A percentile compares a stretch with the other conserved stretches of the same genome.
Conservation (phyloP, 441 rosid species). For the Erodium chrysanthum region DNA sequence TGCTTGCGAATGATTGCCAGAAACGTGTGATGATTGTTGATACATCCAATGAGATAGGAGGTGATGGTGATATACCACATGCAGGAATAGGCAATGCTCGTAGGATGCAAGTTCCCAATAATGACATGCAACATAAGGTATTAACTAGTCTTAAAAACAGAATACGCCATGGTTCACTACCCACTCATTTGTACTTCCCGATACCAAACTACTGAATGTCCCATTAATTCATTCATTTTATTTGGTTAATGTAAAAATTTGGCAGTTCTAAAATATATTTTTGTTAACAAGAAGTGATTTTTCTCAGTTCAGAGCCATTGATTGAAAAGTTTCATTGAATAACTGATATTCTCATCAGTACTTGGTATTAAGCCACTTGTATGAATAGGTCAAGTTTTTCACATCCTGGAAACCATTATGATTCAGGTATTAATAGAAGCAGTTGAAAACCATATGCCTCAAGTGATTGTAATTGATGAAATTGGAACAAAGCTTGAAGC, state of each 20-base stretch:
- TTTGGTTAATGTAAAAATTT: neutral
- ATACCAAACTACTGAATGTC: neutral
- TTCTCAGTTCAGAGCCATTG: neutral
- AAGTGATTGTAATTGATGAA: slow-evolving; percentile 91
- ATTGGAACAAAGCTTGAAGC: slow-evolving; percentile 94
- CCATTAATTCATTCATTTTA: slow-evolving; percentile 2
- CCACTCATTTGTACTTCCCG: neutral
- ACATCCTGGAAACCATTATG: slow-evolving; percentile 10
- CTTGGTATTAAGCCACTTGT: neutral
- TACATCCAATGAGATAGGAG: slow-evolving; percentile 92
- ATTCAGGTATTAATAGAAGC: slow-evolving; percentile 75
- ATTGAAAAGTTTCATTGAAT: neutral
- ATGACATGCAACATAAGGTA: slow-evolving; percentile 85
- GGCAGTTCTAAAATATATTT: neutral
- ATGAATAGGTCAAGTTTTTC: neutral
- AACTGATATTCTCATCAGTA: neutral
- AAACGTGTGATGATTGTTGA: slow-evolving; percentile 94
- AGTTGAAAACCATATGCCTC: slow-evolving; percentile 94
- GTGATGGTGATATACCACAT: slow-evolving; percentile 96
- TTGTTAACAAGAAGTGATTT: neutral
- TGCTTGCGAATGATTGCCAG: slow-evolving; percentile 77
- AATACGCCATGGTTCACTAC: neutral
- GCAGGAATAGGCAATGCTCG: slow-evolving; percentile 89
- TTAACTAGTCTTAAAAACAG: neutral
- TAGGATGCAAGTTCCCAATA: slow-evolving; percentile 84